Percentiles rank a stretch among this genome's conserved stretches.
phyloP scores from a whole-genome alignment of 352 stramenopile genomes.

The Phytopythium sindhum region DNA sequence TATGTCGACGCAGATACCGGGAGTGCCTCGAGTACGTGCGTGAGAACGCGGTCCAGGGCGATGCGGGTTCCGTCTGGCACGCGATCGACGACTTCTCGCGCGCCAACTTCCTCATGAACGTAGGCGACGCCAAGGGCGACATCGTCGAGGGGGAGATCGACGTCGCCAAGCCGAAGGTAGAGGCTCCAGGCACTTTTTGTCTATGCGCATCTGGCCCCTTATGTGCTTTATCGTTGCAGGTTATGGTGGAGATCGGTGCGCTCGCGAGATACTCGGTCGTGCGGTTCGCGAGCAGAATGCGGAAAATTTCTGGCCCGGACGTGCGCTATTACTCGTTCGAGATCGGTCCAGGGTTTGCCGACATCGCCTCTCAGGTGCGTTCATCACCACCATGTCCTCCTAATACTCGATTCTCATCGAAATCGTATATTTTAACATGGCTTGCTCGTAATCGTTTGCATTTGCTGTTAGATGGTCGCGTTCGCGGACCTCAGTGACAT shows the following conservation, averaged over 20 bases:
- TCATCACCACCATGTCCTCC: background rate
- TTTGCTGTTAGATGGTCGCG: constrained; percentile 19
- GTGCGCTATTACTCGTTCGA: constrained; percentile 48
- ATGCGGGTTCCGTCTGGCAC: constrained; percentile 27
- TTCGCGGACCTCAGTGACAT: constrained; percentile 26
- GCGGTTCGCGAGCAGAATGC: constrained; percentile 32
- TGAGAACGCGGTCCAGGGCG: constrained; percentile 16
- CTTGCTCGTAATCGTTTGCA: no score
- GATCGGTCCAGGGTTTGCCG: constrained; percentile 28
- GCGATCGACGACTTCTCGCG: constrained; percentile 28
- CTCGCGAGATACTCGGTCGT: constrained; percentile 44
- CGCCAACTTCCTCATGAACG: constrained; percentile 35
- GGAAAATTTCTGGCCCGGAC: constrained; percentile 15
- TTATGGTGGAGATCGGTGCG: constrained; percentile 40
- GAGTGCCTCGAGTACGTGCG: constrained; percentile 28
- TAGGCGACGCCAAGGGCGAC: constrained; percentile 29
- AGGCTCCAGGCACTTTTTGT: background rate
- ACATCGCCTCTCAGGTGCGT: constrained; percentile 31
- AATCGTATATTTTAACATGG: no score
- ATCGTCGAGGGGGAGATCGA: constrained; percentile 29
- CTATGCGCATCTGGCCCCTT: background rate
- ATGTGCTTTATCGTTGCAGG: background rate
- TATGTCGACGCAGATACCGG: constrained; percentile 11
- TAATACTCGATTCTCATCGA: background rate
- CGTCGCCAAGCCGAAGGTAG: constrained; percentile 16